Conservation (phyloP, 225 moss, liverwort and hornwort species). For the Polytrichum commune region DNA sequence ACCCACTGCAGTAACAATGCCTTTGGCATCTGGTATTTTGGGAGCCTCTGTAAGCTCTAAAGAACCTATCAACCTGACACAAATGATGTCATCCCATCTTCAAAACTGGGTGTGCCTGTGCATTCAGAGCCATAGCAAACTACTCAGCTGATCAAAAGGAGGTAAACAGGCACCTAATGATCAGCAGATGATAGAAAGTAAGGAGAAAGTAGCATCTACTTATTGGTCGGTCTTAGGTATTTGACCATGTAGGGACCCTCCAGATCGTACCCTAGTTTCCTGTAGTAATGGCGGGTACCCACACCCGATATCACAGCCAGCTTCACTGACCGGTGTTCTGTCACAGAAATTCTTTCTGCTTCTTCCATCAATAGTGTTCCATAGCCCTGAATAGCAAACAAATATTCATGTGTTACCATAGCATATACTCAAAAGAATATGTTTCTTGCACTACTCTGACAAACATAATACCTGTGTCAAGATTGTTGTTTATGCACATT, state of each 20-base stretch:
- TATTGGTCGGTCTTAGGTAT: slow-evolving; percentile 35
- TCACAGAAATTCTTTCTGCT: slow-evolving; percentile 81
- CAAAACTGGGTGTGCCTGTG: not conserved
- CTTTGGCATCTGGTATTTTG: not conserved
- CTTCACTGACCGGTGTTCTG: slow-evolving; percentile 84
- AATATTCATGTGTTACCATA: too few species aligned
- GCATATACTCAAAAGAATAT: too few species aligned
- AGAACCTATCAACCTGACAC: not conserved
- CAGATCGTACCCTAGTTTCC: slow-evolving; percentile 94
- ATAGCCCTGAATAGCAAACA: slow-evolving; percentile 59
- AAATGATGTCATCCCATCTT: not conserved
- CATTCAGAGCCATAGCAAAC: not conserved
- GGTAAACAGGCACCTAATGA: not conserved
- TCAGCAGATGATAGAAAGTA: not conserved
- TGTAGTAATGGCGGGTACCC: slow-evolving; percentile 96
- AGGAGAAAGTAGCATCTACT: not conserved
- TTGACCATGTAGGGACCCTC: slow-evolving; percentile 99
- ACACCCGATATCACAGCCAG: slow-evolving; percentile 93
- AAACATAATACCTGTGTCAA: too few species aligned
- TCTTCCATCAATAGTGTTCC: slow-evolving; percentile 98
- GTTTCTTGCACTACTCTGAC: too few species aligned
- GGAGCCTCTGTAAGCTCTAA: not conserved
- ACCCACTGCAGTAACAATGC: not conserved
- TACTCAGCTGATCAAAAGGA: not conserved
- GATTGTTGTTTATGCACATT: too few species aligned